Percentiles rank a stretch among this genome's conserved stretches.
Conservation (phyloP, 441 rosid genomes). For the Pelargonium myrrhifolium region DNA sequence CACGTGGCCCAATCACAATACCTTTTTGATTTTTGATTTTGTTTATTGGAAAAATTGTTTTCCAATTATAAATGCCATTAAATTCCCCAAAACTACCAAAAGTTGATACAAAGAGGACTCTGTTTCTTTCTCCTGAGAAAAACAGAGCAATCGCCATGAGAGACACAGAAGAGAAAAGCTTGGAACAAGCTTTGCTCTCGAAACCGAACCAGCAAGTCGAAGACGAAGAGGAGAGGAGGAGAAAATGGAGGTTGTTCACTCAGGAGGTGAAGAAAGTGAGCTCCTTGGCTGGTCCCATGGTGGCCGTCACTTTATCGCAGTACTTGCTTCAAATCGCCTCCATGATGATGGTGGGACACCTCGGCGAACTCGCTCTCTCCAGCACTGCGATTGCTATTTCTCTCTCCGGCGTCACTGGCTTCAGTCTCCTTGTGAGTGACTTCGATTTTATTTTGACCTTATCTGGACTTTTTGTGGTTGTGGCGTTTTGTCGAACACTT, state of each 20-base stretch:
- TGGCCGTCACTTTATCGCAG: constrained; percentile 42
- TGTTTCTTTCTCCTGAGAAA: no score
- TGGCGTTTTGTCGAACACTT: no score
- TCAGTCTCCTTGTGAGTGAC: constrained; percentile 37
- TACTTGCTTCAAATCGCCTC: constrained; percentile 40
- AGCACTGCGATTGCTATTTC: constrained; percentile 47
- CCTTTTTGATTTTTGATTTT: no score
- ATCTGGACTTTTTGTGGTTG: background rate
- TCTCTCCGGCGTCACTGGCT: constrained; percentile 41
- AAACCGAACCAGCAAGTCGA: background rate
- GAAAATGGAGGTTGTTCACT: constrained; percentile 8
- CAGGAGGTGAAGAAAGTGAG: constrained; percentile 39
- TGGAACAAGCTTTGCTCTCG: background rate
- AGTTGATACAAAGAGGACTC: no score
- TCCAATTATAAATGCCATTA: no score
- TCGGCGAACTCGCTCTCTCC: constrained; percentile 49
- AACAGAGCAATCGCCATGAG: no score
- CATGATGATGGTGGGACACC: constrained; percentile 54
- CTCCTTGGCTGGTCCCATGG: constrained; percentile 49
- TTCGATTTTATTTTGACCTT: background rate
- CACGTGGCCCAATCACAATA: no score
- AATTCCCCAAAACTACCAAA: no score
- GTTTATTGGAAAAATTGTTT: no score
- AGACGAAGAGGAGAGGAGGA: background rate
- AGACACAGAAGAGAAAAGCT: background rate